Percentiles rank a stretch among this genome's conserved stretches.
phyloP scores from a whole-genome alignment of 441 rosid genomes.

The Daphne laureola region DNA sequence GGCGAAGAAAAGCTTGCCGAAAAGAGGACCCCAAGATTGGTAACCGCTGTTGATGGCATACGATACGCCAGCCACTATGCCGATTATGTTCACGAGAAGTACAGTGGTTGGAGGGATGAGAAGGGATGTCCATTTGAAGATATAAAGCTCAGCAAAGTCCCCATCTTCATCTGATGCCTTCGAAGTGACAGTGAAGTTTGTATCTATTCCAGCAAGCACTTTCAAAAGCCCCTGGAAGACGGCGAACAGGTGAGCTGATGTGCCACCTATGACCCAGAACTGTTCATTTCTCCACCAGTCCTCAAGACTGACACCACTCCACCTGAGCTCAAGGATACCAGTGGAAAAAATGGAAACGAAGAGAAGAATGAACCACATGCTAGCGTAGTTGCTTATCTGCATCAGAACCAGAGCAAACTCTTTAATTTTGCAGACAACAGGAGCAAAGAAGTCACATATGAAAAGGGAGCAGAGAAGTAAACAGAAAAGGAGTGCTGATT shows the following conservation, averaged over 20 bases:
- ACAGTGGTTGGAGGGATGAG: conserved; percentile 94
- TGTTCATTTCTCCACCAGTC: conserved; percentile 99
- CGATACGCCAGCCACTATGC: conserved; percentile 92
- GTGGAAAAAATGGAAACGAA: conserved; percentile 74
- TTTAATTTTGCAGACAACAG: not conserved
- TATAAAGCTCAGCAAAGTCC: conserved; percentile 83
- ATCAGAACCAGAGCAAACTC: conserved; percentile 11
- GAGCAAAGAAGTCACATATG: not conserved
- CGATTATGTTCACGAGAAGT: conserved; percentile 75
- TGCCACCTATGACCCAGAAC: conserved; percentile 98
- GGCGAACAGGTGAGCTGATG: conserved; percentile 94
- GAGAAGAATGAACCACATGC: conserved; percentile 95
- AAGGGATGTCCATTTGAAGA: conserved; percentile 96
- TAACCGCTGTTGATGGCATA: conserved; percentile 90
- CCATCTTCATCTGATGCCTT: conserved; percentile 93
- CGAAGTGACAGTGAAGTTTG: conserved; percentile 95
- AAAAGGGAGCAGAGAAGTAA: not conserved
- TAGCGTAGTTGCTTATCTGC: conserved; percentile 96
- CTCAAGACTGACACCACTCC: conserved; percentile 89
- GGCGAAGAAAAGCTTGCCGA: conserved; percentile 93
- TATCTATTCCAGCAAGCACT: conserved; percentile 93
- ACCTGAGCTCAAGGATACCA: conserved; percentile 84
- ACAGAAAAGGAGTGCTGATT: not conserved
- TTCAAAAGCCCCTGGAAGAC: conserved; percentile 95
- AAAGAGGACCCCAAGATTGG: conserved; percentile 97